phyloP scores from a whole-genome alignment of 139 green algal genomes.

The Trebouxia sp. region DNA sequence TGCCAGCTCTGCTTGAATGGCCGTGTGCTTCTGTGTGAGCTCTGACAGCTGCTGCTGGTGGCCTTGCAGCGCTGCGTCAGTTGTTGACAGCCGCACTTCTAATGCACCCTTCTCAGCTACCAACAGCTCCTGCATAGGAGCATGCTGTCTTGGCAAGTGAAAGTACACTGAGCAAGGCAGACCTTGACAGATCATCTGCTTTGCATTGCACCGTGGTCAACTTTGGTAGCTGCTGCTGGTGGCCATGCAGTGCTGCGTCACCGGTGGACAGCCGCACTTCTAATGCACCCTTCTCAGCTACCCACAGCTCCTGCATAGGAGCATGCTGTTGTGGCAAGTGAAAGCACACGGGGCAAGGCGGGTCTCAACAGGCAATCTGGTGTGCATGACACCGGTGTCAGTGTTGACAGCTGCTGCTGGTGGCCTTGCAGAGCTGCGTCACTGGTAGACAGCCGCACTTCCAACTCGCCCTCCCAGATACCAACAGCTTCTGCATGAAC shows the following conservation, averaged over 20 bases:
- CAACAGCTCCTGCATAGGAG: conserved; percentile 2
- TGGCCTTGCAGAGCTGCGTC: background rate
- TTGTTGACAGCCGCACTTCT: background rate
- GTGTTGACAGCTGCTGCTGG: conserved; percentile 13
- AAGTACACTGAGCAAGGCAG: too few relatives aligned
- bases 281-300: conserved; percentile 14
- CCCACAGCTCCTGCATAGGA: background rate
- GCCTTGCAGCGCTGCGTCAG: background rate
- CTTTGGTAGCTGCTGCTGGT: conserved; percentile 18
- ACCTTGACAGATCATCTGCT: too few relatives aligned
- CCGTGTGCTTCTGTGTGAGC: conserved; percentile 30
- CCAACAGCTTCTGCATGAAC: background rate
- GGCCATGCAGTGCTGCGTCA: background rate
- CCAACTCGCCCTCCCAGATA: background rate
- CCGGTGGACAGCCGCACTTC: background rate
- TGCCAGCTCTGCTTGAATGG: conserved; percentile 25
- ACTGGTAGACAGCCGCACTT: background rate
- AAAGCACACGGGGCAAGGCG: too few relatives aligned
- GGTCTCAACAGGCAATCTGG: too few relatives aligned
- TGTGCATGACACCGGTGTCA: background rate
- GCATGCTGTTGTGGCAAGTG: too few relatives aligned
- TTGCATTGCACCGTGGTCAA: background rate
- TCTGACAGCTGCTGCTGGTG: conserved; percentile 22
- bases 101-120: conserved; percentile 16
- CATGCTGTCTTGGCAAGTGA: too few relatives aligned